Base-by-base conservation (phyloP, 306 rosid species). In the Begonia peltatifolia region DNA sequence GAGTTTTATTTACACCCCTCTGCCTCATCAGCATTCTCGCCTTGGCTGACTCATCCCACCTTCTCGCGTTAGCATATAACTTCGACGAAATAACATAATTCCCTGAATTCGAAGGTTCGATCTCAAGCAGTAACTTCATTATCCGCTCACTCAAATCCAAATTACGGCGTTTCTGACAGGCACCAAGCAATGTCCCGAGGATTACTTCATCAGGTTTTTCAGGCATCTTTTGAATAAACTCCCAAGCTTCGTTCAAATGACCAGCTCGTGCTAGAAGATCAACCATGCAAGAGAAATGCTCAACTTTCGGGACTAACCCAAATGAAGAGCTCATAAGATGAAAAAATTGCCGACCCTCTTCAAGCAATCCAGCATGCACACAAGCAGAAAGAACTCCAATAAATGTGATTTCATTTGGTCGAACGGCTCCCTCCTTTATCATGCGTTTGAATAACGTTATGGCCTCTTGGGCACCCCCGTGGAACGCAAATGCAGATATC, bases 401-500 rank as follows among this genome's bases (percentile, higher is more conserved):
- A 73, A 89, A 84, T 22, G 97, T 84, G 72, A 89, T 85, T 57
- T 80, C 95, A 64, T 89, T 76, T 9, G 97, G 95, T 12, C 50
- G 43, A 20, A 81, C 73, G 58, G 65, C 84, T 53, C 77, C 81
- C 18, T 84, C 93, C 20, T 64, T 53, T 35, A 75, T 67, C 95
- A 88, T 79, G 53, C 81, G 60, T 63, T 80, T 50, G 66, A 89
- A 89, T 16, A 84, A 64, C 58, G 80, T 56, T 12, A 89, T 53
- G 48, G 94, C 90, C 52, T 85, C 94, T 70, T 63, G 47, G 15
- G 95, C 95, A 71, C 68, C 70, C 12, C 95, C 97, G 63, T 89
- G 93, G 71, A 79, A 82, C 66, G 95, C 97, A 74, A 85, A 84
- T 9, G 94, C 95, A 68, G 97, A 80, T 53, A 89, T 89, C 90